These are phyloP conservation scores for Ceratonia siliqua DNA, from an alignment of 306 rosid genomes.

Conservation along the genomic window DNA sequence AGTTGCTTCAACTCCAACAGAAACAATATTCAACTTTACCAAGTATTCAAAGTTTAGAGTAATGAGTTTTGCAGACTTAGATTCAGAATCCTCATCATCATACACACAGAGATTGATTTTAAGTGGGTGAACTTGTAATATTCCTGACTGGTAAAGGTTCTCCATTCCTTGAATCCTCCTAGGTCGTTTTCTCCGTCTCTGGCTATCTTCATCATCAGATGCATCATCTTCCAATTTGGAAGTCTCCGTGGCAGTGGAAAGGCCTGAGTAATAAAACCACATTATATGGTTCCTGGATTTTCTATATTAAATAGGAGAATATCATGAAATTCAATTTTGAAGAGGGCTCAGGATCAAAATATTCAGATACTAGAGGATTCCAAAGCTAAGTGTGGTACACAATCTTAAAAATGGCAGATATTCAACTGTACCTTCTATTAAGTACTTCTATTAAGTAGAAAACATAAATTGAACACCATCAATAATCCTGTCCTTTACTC, in stretches of 20 bases:
- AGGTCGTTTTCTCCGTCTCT: slow-evolving; percentile 64
- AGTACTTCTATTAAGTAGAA: no score
- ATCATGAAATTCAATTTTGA: neutral
- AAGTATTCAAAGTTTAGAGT: slow-evolving; percentile 69
- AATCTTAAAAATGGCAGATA: neutral
- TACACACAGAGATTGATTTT: slow-evolving; percentile 58
- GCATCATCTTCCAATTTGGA: slow-evolving; percentile 61
- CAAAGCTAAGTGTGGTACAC: neutral
- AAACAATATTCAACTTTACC: slow-evolving; percentile 70
- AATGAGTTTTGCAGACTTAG: slow-evolving; percentile 52
- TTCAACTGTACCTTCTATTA: neutral
- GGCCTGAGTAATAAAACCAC: slow-evolving; percentile 46
- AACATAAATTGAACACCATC: neutral
- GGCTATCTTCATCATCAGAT: slow-evolving; percentile 63
- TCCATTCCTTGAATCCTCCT: slow-evolving; percentile 58
- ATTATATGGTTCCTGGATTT: slow-evolving; percentile 11
- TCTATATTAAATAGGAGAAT: neutral
- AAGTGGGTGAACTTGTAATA: slow-evolving; percentile 68
- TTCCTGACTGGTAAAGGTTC: slow-evolving; percentile 55
- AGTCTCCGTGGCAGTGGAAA: slow-evolving; percentile 46
- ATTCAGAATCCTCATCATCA: slow-evolving; percentile 61
- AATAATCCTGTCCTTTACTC: neutral
- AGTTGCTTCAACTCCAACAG: slow-evolving; percentile 78
- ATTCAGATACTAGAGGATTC: neutral
- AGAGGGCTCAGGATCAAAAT: neutral